Conservation (phyloP, 768 basidiomycete species). For the Suillus weaverae region DNA sequence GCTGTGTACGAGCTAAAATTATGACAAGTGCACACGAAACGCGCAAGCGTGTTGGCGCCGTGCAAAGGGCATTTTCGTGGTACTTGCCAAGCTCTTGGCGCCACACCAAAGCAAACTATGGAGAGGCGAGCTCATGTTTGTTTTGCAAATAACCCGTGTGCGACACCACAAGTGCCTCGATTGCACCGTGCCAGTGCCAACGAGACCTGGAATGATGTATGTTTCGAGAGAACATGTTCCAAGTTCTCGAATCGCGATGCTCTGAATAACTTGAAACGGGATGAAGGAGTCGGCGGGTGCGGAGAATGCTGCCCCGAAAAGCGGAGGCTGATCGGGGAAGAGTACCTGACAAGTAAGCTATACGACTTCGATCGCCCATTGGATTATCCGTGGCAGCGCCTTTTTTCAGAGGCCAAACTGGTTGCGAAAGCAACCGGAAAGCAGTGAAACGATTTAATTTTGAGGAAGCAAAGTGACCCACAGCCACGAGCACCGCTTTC, state of each 20-base stretch:
- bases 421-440: background rate
- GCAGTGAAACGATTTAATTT: background rate
- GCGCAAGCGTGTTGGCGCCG: background rate
- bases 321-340: background rate
- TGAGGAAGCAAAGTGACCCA: background rate
- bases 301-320: background rate
- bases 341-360: background rate
- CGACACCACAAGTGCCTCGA: background rate
- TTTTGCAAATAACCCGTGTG: background rate
- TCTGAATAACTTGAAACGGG: background rate
- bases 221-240: background rate
- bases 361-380: background rate
- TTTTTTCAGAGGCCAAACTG: background rate
- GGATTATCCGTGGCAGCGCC: background rate
- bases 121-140: background rate
- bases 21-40: background rate
- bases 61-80: background rate
- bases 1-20: background rate
- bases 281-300: constrained; percentile 1
- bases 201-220: background rate
- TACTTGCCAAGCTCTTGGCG: background rate
- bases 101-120: background rate
- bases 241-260: background rate
- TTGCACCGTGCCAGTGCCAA: background rate
- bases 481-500: background rate